Evolutionary conservation across 257 asterid species (phyloP).

Genomic region (Scutellaria barbata): DNA sequence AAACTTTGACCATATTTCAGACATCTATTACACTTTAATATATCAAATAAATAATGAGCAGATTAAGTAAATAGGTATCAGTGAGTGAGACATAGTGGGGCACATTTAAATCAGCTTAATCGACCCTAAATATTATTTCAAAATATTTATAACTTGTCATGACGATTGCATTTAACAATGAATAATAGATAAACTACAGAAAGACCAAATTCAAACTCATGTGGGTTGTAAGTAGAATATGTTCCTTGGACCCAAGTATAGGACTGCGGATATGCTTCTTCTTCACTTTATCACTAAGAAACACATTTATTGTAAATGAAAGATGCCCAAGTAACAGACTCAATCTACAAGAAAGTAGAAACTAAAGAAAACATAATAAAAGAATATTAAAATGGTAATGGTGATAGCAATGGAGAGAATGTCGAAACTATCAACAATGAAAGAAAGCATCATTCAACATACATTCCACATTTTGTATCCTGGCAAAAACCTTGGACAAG

Average conservation of each 20-base stretch:
- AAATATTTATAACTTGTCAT: neutral
- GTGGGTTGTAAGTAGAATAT: neutral
- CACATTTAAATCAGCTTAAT: neutral
- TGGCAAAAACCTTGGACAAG: neutral
- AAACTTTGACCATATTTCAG: constrained; percentile 18
- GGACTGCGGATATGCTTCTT: neutral
- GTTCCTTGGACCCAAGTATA: constrained; percentile 8
- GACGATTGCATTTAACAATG: neutral
- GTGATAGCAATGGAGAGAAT: neutral
- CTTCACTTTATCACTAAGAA: neutral
- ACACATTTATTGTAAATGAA: neutral
- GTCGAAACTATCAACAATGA: neutral
- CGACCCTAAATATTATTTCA: neutral
- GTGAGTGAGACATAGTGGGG: constrained; percentile 17
- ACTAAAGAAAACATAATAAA: neutral
- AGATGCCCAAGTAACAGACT: constrained; percentile 2
- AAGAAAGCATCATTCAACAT: neutral
- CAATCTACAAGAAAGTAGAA: constrained; percentile 1
- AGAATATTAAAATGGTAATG: neutral
- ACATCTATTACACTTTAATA: neutral
- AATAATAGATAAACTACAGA: neutral
- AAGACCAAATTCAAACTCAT: neutral
- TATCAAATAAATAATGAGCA: neutral
- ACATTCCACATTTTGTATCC: neutral
- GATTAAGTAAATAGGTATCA: neutral